These are phyloP conservation scores for Cytospora leucostoma DNA, from an alignment of 2,329 filamentous ascomycete genomes.

Conservation along the genomic window DNA sequence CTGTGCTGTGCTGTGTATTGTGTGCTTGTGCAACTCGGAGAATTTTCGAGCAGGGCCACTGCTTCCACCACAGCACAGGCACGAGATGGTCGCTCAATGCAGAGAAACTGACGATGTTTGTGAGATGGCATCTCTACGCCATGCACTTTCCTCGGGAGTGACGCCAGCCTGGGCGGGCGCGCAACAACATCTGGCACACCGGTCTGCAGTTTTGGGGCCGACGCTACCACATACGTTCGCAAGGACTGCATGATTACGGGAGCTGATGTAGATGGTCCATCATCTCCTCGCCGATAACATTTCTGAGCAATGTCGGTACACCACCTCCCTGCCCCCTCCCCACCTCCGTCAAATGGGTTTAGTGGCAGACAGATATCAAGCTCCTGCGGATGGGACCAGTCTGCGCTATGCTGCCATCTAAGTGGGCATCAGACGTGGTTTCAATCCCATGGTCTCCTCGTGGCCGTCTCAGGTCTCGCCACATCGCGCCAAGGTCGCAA, in stretches of 20 bases:
- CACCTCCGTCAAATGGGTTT: background rate
- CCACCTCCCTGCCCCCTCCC: background rate
- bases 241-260: constrained; percentile 21
- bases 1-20: constrained; percentile 1
- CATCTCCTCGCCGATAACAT: background rate
- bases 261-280: constrained; percentile 3
- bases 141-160: background rate
- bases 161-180: background rate
- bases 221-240: constrained; percentile 20
- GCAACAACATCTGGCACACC: constrained; percentile 9
- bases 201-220: constrained; percentile 2
- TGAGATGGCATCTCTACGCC: background rate
- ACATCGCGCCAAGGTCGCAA: constrained; percentile 14
- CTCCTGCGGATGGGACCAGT: background rate
- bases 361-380: background rate
- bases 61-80: constrained; percentile 24
- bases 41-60: constrained; percentile 24
- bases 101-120: background rate
- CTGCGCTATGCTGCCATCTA: background rate
- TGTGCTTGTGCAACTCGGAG: constrained; percentile 24
- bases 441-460: constrained; percentile 1
- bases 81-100: constrained; percentile 7
- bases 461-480: constrained; percentile 24
- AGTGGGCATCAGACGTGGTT: background rate
- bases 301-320: background rate